Percentiles rank a stretch among this genome's conserved stretches.
Conservation (phyloP, 1,139 yeast genomes). For the Taiozyma sp. region DNA sequence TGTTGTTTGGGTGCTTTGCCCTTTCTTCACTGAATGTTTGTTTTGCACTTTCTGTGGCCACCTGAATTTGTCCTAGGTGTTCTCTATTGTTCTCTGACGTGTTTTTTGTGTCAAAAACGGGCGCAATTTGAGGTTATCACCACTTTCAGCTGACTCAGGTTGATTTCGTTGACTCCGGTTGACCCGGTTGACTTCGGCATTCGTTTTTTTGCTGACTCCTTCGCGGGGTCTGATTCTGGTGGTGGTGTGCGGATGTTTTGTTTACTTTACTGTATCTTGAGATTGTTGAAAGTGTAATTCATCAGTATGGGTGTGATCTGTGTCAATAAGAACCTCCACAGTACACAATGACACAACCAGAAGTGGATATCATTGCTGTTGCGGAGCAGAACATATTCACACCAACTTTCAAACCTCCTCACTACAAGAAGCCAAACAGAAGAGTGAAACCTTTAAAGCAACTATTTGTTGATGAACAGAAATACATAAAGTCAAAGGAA, state of each 20-base stretch:
- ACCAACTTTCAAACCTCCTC: conserved; percentile 49
- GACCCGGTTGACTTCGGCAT: not conserved
- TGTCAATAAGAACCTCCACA: too few relatives aligned
- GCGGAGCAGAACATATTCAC: conserved; percentile 7
- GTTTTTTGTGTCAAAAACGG: not conserved
- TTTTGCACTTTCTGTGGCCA: not conserved
- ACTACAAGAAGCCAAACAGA: conserved; percentile 46
- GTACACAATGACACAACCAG: not conserved
- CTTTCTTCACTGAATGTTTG: not conserved
- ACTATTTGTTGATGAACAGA: conserved; percentile 71
- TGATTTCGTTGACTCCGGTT: not conserved
- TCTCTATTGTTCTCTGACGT: not conserved
- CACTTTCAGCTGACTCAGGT: not conserved
- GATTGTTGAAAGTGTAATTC: too few relatives aligned
- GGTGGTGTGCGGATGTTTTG: too few relatives aligned
- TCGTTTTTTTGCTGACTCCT: not conserved
- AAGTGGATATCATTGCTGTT: conserved; percentile 11
- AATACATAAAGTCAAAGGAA: conserved; percentile 44
- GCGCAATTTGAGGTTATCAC: not conserved
- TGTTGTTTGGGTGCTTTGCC: too few relatives aligned
- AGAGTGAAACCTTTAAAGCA: conserved; percentile 79
- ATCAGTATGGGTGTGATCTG: too few relatives aligned
- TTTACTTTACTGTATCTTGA: too few relatives aligned
- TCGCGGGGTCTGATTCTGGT: not conserved
- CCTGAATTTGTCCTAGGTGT: not conserved